Conservation (phyloP, 495 filamentous ascomycete genomes). For the Cryomyces minteri region DNA sequence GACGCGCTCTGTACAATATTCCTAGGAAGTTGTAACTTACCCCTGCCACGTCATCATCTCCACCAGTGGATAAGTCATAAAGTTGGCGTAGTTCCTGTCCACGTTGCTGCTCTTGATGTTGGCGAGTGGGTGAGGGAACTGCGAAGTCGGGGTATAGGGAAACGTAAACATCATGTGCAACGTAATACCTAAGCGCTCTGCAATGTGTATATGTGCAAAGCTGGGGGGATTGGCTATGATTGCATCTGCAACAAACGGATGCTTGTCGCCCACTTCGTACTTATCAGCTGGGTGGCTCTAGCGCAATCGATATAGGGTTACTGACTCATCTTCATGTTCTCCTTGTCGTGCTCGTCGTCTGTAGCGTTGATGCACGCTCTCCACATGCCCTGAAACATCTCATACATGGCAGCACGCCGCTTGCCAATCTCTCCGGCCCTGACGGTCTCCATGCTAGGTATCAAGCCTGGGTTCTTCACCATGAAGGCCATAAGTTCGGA, state of each 20-base stretch:
- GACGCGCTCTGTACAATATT: not conserved
- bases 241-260: slow-evolving; percentile 20
- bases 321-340: slow-evolving; percentile 32
- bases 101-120: slow-evolving; percentile 23
- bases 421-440: slow-evolving; percentile 45
- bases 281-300: not conserved
- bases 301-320: not conserved
- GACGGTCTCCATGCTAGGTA: slow-evolving; percentile 44
- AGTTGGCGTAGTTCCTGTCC: slow-evolving; percentile 40
- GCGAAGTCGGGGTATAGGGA: slow-evolving; percentile 18
- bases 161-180: slow-evolving; percentile 26
- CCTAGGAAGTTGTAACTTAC: not conserved
- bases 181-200: slow-evolving; percentile 21
- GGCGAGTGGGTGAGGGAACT: slow-evolving; percentile 23
- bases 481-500: slow-evolving; percentile 65
- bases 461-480: slow-evolving; percentile 61
- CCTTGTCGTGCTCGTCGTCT: slow-evolving; percentile 30
- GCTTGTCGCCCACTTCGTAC: slow-evolving; percentile 9
- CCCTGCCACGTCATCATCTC: slow-evolving; percentile 24
- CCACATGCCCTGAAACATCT: slow-evolving; percentile 25
- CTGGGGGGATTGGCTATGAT: slow-evolving; percentile 23
- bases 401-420: slow-evolving; percentile 38
- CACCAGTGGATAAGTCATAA: slow-evolving; percentile 50
- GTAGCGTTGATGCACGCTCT: slow-evolving; percentile 20
- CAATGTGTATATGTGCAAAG: slow-evolving; percentile 22